These are phyloP conservation scores for Trichoderma endophyticum DNA, from an alignment of 2,329 filamentous ascomycete genomes.

Conservation along the genomic window DNA sequence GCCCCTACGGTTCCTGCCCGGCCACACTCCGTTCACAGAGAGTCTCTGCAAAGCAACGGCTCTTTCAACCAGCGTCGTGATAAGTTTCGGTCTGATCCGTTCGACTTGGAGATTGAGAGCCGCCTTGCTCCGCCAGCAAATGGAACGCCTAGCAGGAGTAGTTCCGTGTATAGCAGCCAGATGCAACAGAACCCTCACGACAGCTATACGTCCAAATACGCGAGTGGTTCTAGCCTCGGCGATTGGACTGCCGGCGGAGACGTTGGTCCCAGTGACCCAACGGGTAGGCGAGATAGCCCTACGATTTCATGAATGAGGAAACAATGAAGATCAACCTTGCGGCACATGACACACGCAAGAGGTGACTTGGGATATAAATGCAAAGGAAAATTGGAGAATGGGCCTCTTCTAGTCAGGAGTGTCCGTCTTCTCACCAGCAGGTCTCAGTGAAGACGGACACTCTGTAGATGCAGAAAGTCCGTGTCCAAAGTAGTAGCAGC, in stretches of 20 bases:
- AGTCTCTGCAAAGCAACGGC: constrained; percentile 38
- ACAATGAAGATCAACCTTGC: background rate
- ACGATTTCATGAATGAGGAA: constrained; percentile 3
- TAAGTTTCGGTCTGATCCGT: constrained; percentile 62
- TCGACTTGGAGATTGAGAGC: constrained; percentile 54
- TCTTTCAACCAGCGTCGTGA: constrained; percentile 48
- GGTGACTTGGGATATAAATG: background rate
- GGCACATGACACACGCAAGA: background rate
- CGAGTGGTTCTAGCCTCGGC: constrained; percentile 49
- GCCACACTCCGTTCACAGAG: constrained; percentile 36
- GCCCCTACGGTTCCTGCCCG: constrained; percentile 35
- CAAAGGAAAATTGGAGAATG: background rate
- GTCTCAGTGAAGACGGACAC: background rate
- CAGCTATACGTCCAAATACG: constrained; percentile 44
- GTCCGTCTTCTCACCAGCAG: background rate
- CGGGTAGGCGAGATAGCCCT: constrained; percentile 31
- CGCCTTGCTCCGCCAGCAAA: constrained; percentile 23
- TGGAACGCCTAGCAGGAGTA: constrained; percentile 16
- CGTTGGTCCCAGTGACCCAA: constrained; percentile 36
- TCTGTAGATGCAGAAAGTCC: background rate
- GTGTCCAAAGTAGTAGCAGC: background rate
- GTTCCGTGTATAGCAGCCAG: constrained; percentile 47
- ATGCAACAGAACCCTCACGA: background rate
- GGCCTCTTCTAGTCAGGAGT: background rate
- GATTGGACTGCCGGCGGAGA: constrained; percentile 51